These are phyloP conservation scores for Tricharina praecox DNA, from an alignment of 495 filamentous ascomycete species.

Conservation along the genomic window DNA sequence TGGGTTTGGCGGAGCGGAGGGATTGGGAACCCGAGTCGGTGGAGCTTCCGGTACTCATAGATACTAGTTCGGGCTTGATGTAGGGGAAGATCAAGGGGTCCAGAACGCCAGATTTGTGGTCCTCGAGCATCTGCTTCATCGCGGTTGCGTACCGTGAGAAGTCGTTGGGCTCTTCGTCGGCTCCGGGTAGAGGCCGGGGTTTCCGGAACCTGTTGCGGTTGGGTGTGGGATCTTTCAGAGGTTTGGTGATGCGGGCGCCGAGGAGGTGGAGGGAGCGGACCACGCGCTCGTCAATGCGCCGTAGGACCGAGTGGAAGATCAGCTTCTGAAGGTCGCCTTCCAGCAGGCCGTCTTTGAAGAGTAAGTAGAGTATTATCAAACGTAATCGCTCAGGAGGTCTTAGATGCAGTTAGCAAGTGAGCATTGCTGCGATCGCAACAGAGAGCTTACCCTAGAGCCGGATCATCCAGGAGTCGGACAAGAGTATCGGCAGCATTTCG, in stretches of 20 bases:
- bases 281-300: slow-evolving; percentile 50
- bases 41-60: slow-evolving; percentile 43
- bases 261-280: slow-evolving; percentile 68
- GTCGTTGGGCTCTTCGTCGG: slow-evolving; percentile 43
- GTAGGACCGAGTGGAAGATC: slow-evolving; percentile 65
- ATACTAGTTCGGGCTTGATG: slow-evolving; percentile 46
- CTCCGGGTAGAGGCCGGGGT: slow-evolving; percentile 24
- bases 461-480: slow-evolving; percentile 70
- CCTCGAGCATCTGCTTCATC: slow-evolving; percentile 66
- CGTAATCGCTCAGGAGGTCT: slow-evolving; percentile 57
- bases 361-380: slow-evolving; percentile 65
- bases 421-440: slow-evolving; percentile 36
- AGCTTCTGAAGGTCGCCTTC: slow-evolving; percentile 70
- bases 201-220: slow-evolving; percentile 51
- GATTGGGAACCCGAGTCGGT: slow-evolving; percentile 48
- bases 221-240: slow-evolving; percentile 52
- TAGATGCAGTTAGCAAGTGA: slow-evolving; percentile 5
- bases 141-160: slow-evolving; percentile 53
- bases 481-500: slow-evolving; percentile 75
- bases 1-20: slow-evolving; percentile 56
- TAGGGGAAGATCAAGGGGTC: slow-evolving; percentile 63
- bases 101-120: slow-evolving; percentile 46
- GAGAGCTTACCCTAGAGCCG: slow-evolving; percentile 20
- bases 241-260: slow-evolving; percentile 55
- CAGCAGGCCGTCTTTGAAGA: slow-evolving; percentile 79